phyloP scores from a whole-genome alignment of 2,329 filamentous ascomycete genomes.

The Sporothrix curviconia region DNA sequence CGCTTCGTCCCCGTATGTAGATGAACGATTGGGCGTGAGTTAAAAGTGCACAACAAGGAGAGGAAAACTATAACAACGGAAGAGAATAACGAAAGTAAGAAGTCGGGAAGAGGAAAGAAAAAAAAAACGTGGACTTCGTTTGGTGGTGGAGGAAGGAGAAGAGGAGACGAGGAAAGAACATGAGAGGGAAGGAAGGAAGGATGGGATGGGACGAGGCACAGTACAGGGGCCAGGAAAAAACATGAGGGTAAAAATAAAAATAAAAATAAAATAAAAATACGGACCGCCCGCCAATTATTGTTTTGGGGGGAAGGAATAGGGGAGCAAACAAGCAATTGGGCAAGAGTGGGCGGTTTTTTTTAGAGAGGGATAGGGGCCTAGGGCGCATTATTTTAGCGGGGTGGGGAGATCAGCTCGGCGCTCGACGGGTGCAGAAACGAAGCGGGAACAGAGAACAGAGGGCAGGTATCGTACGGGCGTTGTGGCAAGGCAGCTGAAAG shows the following conservation, averaged over 20 bases:
- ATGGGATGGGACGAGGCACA: slow-evolving; percentile 7
- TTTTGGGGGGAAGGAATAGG: slow-evolving; percentile 8
- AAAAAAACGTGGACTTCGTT: neutral
- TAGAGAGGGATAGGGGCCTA: slow-evolving; percentile 8
- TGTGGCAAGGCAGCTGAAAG: neutral
- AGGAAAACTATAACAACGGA: neutral
- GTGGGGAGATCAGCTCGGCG: slow-evolving; percentile 5
- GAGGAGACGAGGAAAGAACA: neutral
- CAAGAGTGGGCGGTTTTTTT: neutral
- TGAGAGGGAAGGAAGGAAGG: neutral
- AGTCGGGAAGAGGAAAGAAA: neutral
- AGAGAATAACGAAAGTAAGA: slow-evolving; percentile 1
- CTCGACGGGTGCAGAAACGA: neutral
- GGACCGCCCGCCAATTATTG: neutral
- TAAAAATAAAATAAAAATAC: neutral
- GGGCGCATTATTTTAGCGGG: slow-evolving; percentile 8
- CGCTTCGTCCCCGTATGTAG: neutral
- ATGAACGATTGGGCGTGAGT: neutral
- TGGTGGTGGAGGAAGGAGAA: neutral
- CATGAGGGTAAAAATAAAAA: neutral
- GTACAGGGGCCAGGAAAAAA: neutral
- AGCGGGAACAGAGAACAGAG: no score
- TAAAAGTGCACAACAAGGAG: neutral
- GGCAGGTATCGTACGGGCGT: no score
- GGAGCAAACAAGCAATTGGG: slow-evolving; percentile 10